Base-by-base conservation (phyloP, 805 yeast genomes). In the Dipodascus albidus region DNA sequence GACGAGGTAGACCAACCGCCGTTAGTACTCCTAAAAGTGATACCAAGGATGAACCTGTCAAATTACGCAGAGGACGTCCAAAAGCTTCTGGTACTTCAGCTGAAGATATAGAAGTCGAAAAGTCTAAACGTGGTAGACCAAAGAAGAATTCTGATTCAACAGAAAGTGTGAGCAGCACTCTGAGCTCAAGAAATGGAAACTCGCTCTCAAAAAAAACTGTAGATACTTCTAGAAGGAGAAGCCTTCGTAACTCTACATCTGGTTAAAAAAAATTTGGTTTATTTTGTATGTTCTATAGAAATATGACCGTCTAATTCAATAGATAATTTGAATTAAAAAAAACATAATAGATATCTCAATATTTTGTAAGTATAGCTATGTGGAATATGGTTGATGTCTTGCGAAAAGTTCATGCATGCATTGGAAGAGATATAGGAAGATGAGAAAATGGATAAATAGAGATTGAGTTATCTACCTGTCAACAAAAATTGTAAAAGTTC, bases 401-500 rank as follows among this genome's bases (percentile, higher is more conserved):
- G 33, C 33, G 9, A 6, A 27, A 27, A 27, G 33, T 27, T 27
- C 33, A 27, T 27, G 33, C 6, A 27, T 27, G 33, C 33, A 27
- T 27, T 27, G 6, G 11, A 11, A 6, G 11, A 27, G 9, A 6
- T 6, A 11, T 27, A 27, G 6, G 11, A 6, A 27, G 11, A 11
- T 6, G 6, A 27, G 33, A 27, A 27, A 27, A 6, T 27, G 11
- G 33, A 27, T 27, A 6, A 27, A 27, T n/a, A n/a, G n/a, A n/a
- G n/a, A n/a, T n/a, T n/a, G n/a, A n/a, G n/a, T 11, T 27, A 27
- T 27, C 11, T 27, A 6, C 44, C 44, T 6, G 44, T 6, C 14
- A 51, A 53, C 54, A 88, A 72, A 64, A 87, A 84, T 48, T 77
- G 67, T 58, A 87, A 51, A 48, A 89, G 66, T 50, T 78, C 76